Base-by-base conservation (phyloP, 345 rosid species). In the Hypericum perforatum region DNA sequence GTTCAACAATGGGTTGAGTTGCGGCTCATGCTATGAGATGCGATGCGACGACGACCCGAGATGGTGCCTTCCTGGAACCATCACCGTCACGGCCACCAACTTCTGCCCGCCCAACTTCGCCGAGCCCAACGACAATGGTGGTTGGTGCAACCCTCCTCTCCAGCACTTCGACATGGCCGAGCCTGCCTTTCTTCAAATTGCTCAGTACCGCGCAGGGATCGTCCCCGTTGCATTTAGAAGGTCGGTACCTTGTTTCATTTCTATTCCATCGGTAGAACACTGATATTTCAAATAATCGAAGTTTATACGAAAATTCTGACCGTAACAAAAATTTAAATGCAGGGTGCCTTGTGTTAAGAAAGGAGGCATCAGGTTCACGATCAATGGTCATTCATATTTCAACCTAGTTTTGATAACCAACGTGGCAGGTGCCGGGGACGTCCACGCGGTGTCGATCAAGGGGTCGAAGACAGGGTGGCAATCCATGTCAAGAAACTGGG, bases 121-220 rank as follows among this genome's bases (percentile, higher is more conserved):
- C 43, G 43, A 67, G 47, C 43, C 84, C n/a, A 74, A 76, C 43
- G 59, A 78, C 58, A 71, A 78, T 36, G 87, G 87, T 12, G 78
- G 84, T 7, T 78, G 88, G 87, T 81, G 87, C 60, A 81, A 78
- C 49, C 81, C 86, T 57, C 86, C 86, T 13, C 80, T 70, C 36
- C 72, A 75, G 38, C 86, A 81, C 63, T 81, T 75, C 32, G 87
- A 81, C 53, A 45, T 78, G 67, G 84, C 79, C n/a, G 48, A 71
- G 59, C 81, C 83, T 37, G 81, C 80, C 54, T 81, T 81, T 60
- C 62, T 76, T 40, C 76, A 76, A 54, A 78, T 81, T 8, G 81
- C 84, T 15, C 69, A 73, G 1, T 81, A 78, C 58, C 70, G 70
- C 43, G 84, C 84, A 13, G 84, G 87, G 40, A 81, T 81, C 39